A percentile compares a stretch with the other conserved stretches of the same genome.
These are phyloP conservation scores for Kuraishia floccosa DNA, from an alignment of 805 yeast genomes.

Conservation along the genomic window DNA sequence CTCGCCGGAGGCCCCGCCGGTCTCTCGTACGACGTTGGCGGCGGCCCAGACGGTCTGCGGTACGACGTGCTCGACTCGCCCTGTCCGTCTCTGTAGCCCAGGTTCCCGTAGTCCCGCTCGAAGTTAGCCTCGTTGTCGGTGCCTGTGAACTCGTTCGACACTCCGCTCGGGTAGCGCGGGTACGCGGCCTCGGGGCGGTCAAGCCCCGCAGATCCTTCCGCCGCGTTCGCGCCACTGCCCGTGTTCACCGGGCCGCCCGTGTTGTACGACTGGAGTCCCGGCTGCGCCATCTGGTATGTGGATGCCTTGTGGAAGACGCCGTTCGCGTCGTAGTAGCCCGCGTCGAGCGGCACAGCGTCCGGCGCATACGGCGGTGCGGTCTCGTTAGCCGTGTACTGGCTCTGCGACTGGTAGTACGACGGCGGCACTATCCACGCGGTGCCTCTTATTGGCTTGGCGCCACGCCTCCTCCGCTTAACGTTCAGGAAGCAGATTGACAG, in stretches of 20 bases:
- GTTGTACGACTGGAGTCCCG: background rate
- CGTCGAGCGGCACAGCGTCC: slow-evolving; percentile 55
- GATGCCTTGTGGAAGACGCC: slow-evolving; percentile 29
- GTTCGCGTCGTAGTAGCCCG: slow-evolving; percentile 61
- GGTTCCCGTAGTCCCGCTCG: too few relatives aligned
- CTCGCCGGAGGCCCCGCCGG: too few relatives aligned
- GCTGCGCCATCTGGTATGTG: background rate
- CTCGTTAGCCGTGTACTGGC: slow-evolving; percentile 26
- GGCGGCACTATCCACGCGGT: slow-evolving; percentile 89
- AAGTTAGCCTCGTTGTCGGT: too few relatives aligned
- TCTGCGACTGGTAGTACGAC: slow-evolving; percentile 55
- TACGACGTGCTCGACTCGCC: too few relatives aligned
- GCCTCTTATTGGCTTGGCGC: slow-evolving; percentile 58
- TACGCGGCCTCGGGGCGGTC: too few relatives aligned
- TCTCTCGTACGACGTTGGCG: too few relatives aligned
- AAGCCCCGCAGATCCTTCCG: too few relatives aligned
- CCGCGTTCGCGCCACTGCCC: too few relatives aligned
- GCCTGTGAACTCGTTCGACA: too few relatives aligned
- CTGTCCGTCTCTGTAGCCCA: too few relatives aligned
- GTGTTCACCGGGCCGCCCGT: background rate
- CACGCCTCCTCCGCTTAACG: slow-evolving; percentile 33
- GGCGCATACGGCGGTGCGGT: slow-evolving; percentile 64
- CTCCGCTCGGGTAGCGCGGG: too few relatives aligned
- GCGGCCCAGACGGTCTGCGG: slow-evolving; percentile 1
- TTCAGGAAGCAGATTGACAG: slow-evolving; percentile 44